Conservation (phyloP, 352 stramenopile genomes). For the Phytopythium oedochilum region DNA sequence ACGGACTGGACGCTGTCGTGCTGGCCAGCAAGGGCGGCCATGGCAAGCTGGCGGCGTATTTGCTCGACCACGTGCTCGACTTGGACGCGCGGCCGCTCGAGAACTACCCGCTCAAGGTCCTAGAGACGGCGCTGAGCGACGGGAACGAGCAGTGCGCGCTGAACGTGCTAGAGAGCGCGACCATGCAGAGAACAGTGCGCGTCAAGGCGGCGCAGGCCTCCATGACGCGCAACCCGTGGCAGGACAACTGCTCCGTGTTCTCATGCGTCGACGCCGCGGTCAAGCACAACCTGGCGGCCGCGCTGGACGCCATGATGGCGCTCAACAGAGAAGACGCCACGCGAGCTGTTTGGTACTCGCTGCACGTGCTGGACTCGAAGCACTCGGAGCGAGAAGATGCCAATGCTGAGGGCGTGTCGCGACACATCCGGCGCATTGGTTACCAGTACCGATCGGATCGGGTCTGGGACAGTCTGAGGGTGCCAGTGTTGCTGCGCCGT, state of each 20-base stretch:
- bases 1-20: conserved; percentile 8
- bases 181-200: conserved; percentile 12
- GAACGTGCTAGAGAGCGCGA: conserved; percentile 9
- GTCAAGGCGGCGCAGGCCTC: conserved; percentile 10
- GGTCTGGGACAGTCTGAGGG: conserved; percentile 10
- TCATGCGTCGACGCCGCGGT: conserved; percentile 18
- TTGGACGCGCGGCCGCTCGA: not conserved
- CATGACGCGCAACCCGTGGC: conserved; percentile 10
- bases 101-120: conserved; percentile 15
- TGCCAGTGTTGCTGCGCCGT: conserved; percentile 16
- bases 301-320: conserved; percentile 12
- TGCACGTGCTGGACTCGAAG: conserved; percentile 8
- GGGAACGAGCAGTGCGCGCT: conserved; percentile 8
- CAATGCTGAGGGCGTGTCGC: not conserved
- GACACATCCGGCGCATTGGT: conserved; percentile 5
- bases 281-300: conserved; percentile 1
- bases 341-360: conserved; percentile 13
- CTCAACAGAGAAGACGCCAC: conserved; percentile 10
- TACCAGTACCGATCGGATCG: conserved; percentile 13
- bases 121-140: conserved; percentile 10
- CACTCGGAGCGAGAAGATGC: not conserved
- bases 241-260: conserved; percentile 20
- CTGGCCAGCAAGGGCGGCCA: conserved; percentile 10
- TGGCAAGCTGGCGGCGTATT: conserved; percentile 1
- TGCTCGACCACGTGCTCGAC: conserved; percentile 10